phyloP scores from a whole-genome alignment of 108 stramenopile species.

The Cylindrotheca fusiformis region DNA sequence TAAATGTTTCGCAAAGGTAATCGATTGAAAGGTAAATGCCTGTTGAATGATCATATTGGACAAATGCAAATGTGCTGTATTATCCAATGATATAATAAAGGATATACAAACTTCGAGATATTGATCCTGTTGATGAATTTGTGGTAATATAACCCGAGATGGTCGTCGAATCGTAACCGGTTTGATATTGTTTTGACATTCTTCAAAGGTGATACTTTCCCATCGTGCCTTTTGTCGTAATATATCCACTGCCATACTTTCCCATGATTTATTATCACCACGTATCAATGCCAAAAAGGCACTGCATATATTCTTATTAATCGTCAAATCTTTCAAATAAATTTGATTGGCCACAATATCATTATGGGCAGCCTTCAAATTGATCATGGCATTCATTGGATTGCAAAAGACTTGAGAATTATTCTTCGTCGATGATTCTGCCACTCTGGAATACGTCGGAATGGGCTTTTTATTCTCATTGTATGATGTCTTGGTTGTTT shows the following conservation, averaged over 20 bases:
- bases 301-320: not conserved
- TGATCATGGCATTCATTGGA: not conserved
- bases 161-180: not conserved
- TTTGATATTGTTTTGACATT: not conserved
- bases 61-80: conserved; percentile 19
- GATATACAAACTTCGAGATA: not conserved
- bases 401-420: conserved; percentile 9
- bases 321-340: conserved; percentile 10
- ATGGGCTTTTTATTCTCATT: conserved; percentile 18
- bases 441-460: not conserved
- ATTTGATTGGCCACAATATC: conserved; percentile 15
- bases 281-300: conserved; percentile 23
- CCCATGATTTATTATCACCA: conserved; percentile 34
- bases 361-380: not conserved
- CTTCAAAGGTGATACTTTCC: conserved; percentile 30
- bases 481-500: conserved; percentile 13
- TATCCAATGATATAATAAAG: conserved; percentile 17
- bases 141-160: not conserved
- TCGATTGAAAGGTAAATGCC: conserved; percentile 14
- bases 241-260: conserved; percentile 35
- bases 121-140: not conserved
- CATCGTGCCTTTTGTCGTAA: conserved; percentile 40
- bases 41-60: conserved; percentile 5
- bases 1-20: conserved; percentile 19
- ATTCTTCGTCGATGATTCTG: not conserved